A percentile compares a stretch with the other conserved stretches of the same genome.
Conservation (phyloP, 768 basidiomycete genomes). For the Paxillus ammoniavirescens region DNA sequence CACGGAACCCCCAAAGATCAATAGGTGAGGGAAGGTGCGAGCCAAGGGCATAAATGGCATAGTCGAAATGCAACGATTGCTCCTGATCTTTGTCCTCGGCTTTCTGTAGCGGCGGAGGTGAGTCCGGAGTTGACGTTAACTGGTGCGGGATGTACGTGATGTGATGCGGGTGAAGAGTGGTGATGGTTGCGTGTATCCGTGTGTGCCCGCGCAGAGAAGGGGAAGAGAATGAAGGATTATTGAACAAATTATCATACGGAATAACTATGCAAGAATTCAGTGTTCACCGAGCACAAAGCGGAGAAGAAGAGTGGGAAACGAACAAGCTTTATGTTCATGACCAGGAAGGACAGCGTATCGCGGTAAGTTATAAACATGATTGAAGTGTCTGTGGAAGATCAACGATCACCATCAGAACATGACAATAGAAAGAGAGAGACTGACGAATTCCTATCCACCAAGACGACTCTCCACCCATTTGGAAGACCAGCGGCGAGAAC, state of each 20-base stretch:
- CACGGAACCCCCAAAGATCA: constrained; percentile 45
- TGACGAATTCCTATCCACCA: constrained; percentile 61
- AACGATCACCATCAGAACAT: neutral
- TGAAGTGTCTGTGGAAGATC: constrained; percentile 38
- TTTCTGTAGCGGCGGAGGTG: neutral
- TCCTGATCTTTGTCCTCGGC: neutral
- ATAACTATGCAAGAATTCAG: constrained; percentile 38
- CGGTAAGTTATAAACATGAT: constrained; percentile 59
- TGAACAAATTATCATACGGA: constrained; percentile 51
- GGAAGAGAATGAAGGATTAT: constrained; percentile 13
- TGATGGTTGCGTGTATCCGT: constrained; percentile 46
- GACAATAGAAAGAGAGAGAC: constrained; percentile 12
- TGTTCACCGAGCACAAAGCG: neutral
- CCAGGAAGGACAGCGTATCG: constrained; percentile 56
- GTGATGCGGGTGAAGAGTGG: constrained; percentile 36
- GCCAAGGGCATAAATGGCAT: constrained; percentile 60
- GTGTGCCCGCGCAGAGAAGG: constrained; percentile 21
- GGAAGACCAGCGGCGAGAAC: constrained; percentile 49
- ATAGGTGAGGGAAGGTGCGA: constrained; percentile 54
- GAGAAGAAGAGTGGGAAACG: constrained; percentile 14
- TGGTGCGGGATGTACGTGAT: constrained; percentile 28
- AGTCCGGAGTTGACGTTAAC: neutral
- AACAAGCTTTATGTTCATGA: constrained; percentile 66
- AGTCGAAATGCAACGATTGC: constrained; percentile 47
- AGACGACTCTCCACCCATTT: constrained; percentile 50